Conservation (phyloP, 306 rosid genomes). For the Canavalia gladiata region DNA sequence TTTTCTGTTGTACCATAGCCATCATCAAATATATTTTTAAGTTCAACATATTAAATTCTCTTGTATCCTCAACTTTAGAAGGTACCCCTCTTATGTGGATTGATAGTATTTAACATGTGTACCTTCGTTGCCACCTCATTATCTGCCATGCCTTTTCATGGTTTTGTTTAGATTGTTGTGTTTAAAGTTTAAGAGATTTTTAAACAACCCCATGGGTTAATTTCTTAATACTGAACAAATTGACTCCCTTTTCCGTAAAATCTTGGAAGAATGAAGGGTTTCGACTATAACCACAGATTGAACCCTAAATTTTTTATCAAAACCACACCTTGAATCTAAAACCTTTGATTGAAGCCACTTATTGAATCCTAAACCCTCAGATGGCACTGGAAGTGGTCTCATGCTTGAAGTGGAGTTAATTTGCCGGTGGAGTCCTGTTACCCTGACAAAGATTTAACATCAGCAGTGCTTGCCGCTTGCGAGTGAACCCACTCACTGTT, state of each 20-base stretch:
- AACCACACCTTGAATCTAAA: background rate
- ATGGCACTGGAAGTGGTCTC: background rate
- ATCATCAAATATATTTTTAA: slow-evolving; percentile 7
- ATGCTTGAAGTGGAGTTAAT: background rate
- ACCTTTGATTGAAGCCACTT: background rate
- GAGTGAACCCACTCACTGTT: background rate
- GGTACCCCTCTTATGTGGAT: background rate
- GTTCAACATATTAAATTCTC: slow-evolving; percentile 6
- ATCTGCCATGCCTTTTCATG: background rate
- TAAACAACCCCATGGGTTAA: background rate
- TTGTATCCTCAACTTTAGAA: background rate
- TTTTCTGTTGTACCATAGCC: slow-evolving; percentile 11
- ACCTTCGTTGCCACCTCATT: background rate
- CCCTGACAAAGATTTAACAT: background rate
- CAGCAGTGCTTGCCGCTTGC: background rate
- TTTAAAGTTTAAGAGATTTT: background rate
- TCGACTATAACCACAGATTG: background rate
- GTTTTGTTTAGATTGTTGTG: background rate
- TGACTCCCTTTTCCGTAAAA: background rate
- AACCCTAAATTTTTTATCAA: background rate
- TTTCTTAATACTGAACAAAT: background rate
- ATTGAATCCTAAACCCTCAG: background rate
- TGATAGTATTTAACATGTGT: background rate
- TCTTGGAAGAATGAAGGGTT: slow-evolving; percentile 6
- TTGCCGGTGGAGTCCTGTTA: background rate